These are phyloP conservation scores for Lactifluus subvellereus DNA, from an alignment of 768 basidiomycete genomes.

Conservation along the genomic window DNA sequence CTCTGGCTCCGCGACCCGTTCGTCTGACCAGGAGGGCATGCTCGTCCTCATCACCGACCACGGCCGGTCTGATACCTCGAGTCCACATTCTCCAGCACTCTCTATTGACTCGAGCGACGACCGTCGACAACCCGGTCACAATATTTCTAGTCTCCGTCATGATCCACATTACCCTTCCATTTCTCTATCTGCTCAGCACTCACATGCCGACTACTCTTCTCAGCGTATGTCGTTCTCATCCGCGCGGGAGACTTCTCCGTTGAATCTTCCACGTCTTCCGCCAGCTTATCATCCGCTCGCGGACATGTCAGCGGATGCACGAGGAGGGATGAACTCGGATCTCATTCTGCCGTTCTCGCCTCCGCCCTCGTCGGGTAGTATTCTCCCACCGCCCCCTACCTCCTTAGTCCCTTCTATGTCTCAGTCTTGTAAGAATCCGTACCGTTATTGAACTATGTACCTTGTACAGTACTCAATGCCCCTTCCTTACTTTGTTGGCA, in stretches of 20 bases:
- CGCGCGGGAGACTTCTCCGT: constrained; percentile 22
- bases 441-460: constrained; percentile 59
- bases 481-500: constrained; percentile 44
- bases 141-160: constrained; percentile 32
- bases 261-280: constrained; percentile 23
- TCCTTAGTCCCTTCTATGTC: constrained; percentile 41
- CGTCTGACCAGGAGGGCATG: constrained; percentile 49
- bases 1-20: constrained; percentile 60
- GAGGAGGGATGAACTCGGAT: constrained; percentile 20
- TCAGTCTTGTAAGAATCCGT: constrained; percentile 64
- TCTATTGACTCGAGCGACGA: constrained; percentile 41
- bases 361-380: constrained; percentile 34
- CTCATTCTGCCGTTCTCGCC: constrained; percentile 21
- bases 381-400: constrained; percentile 41
- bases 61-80: constrained; percentile 31
- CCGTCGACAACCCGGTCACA: constrained; percentile 31
- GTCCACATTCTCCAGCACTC: constrained; percentile 43
- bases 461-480: constrained; percentile 66
- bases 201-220: constrained; percentile 14
- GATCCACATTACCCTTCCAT: constrained; percentile 28
- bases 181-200: constrained; percentile 25
- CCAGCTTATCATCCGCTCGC: constrained; percentile 20
- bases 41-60: constrained; percentile 44
- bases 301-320: constrained; percentile 18
- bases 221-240: constrained; percentile 24